Evolutionary conservation across 75 land plant species (phyloP), one percentile per base, ranked within the genome.

Genomic region (Adiantum capillusveneris): DNA sequence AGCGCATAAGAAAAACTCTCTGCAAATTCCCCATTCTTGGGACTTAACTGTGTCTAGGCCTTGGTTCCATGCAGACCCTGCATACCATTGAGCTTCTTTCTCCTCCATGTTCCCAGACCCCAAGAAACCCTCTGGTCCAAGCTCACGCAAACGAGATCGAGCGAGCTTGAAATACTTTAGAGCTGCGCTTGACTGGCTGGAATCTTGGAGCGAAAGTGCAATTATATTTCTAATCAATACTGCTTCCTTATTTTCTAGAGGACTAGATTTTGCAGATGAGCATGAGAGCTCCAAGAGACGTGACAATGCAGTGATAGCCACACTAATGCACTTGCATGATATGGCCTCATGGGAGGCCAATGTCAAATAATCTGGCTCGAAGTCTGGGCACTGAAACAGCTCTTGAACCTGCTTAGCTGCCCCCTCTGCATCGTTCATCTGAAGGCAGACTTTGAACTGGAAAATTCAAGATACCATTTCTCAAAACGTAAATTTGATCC

Each of bases 331-430:
- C 48, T 73, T 69, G 53, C 73, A 81, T 29, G 93, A 80, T 29
- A 88, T 67, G 60, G 98, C 94, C 67, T 93, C 98, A 65, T 89
- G 96, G 29, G 86, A 80, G 16, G 90, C 77, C 1, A 93, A 81
- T 39, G 83, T 79, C 36, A 93, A 75, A 74, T 80, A 89, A 19
- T 89, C 90, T 0, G 90, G 71, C 21, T 80, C 78, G 65, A 93
- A 89, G 46, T 93, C 96, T 0, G 74, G 45, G 65, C 85, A 85
- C 39, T 59, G 67, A 26, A 75, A 11, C 90, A 93, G 83, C 44
- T 78, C 58, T 73, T 85, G 76, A 20, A 89, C 46, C 58, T 88
- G 81, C 59, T 73, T 64, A 31, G 65, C 64, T 44, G 98, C 96
- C 12, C 57, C 64, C 0, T 50, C 52, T 50, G 79, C 75, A 37